Percentiles rank a stretch among this genome's conserved stretches.
phyloP scores from a whole-genome alignment of 306 rosid genomes.

The Cicer bijugum region DNA sequence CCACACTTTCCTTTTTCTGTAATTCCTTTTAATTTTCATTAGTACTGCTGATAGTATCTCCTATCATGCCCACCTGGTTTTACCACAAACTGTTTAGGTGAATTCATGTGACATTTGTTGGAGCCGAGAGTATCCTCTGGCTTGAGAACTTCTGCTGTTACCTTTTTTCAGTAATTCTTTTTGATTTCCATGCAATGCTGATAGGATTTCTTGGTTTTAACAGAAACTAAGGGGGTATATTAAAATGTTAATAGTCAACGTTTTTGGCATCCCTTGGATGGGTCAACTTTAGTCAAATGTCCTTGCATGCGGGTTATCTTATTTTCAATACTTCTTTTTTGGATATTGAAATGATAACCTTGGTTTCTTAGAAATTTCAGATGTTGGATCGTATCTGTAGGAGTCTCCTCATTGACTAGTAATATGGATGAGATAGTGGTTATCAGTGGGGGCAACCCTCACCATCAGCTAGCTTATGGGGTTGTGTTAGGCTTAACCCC shows the following conservation, averaged over 20 bases:
- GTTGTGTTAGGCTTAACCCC: not conserved
- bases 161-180: too few relatives aligned
- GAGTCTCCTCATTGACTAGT: not conserved
- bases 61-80: too few relatives aligned
- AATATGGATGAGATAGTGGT: not conserved
- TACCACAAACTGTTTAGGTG: too few relatives aligned
- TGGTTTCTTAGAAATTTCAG: slow-evolving; percentile 8
- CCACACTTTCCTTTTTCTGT: too few relatives aligned
- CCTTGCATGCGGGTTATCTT: not conserved
- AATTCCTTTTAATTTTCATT: too few relatives aligned
- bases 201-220: too few relatives aligned
- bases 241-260: not conserved
- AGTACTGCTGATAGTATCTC: too few relatives aligned
- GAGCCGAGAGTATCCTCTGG: too few relatives aligned
- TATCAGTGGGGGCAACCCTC: not conserved
- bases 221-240: too few relatives aligned
- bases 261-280: not conserved
- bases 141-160: too few relatives aligned
- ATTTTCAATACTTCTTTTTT: not conserved
- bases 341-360: not conserved
- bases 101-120: too few relatives aligned
- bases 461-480: slow-evolving; percentile 3
- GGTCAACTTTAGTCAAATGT: not conserved
- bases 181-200: too few relatives aligned
- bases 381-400: slow-evolving; percentile 5